A percentile compares a stretch with the other conserved stretches of the same genome.
Evolutionary conservation across 2,329 filamentous ascomycete species (phyloP).

Genomic region (Talaromyces sp.): DNA sequence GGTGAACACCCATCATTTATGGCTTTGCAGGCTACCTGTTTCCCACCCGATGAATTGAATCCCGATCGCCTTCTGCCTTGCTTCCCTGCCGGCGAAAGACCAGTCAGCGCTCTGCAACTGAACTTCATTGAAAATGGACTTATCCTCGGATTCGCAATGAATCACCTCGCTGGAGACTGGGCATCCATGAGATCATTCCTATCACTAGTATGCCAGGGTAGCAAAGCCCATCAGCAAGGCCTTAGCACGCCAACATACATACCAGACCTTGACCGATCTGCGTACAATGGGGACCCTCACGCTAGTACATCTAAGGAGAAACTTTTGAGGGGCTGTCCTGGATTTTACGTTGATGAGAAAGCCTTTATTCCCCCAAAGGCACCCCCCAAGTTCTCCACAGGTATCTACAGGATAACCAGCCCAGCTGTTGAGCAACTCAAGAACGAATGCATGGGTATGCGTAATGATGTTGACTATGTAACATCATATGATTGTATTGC

Average conservation of each 20-base stretch:
- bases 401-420: conserved; percentile 21
- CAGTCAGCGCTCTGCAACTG: conserved; percentile 25
- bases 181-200: conserved; percentile 24
- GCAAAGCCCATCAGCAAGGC: conserved; percentile 19
- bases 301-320: conserved; percentile 7
- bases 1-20: conserved; percentile 17
- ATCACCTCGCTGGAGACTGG: conserved; percentile 30
- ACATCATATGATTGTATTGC: conserved; percentile 31
- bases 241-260: conserved; percentile 17
- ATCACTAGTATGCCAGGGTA: conserved; percentile 23
- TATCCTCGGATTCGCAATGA: conserved; percentile 20
- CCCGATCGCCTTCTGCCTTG: conserved; percentile 13
- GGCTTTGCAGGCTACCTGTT: conserved; percentile 9
- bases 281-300: conserved; percentile 15
- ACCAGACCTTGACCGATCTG: conserved; percentile 21
- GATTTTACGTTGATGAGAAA: conserved; percentile 21
- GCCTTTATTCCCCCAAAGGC: conserved; percentile 10
- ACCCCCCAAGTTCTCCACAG: conserved; percentile 8
- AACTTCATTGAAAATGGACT: conserved; percentile 24
- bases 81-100: conserved; percentile 3
- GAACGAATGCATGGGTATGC: conserved; percentile 10
- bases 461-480: conserved; percentile 22
- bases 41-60: conserved; percentile 17
- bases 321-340: conserved; percentile 10
- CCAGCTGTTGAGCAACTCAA: conserved; percentile 19